Evolutionary conservation across 2,329 filamentous ascomycete genomes (phyloP), one percentile per base, ranked within the genome.

Genomic region (Lecanicillium sp.): DNA sequence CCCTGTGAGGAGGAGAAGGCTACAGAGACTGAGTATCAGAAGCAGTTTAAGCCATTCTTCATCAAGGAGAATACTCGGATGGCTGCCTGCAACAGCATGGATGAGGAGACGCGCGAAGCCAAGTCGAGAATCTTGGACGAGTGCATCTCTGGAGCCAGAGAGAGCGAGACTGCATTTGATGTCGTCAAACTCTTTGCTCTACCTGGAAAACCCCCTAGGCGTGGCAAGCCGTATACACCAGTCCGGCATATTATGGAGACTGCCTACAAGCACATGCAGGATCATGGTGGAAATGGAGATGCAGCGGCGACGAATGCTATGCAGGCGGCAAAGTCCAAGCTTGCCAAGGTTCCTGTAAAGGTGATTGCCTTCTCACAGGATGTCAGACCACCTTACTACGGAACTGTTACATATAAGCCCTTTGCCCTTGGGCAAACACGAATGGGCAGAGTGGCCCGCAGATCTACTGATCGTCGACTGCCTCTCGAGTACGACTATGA

Each of bases 401-500:
- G 87, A 14, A 88, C 84, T 0, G 69, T 80, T 31, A 88, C 84
- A 1, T 75, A 74, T 39, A 66, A 72, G 5, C 72, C 76, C 12
- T 61, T 52, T 45, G 67, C 54, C 36, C 60, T 61, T 31, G 69
- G 62, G 2, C 49, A 49, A 13, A 54, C 68, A 2, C 71, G 72
- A 20, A 66, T 80, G 44, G 53, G 54, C 4, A 66, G 59, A 33
- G 56, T 79, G 6, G 73, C 75, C 43, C 56, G 75, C 52, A 63
- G 77, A 56, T 66, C 85, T 44, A 49, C 69, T 51, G 57, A 65
- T 48, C 58, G 71, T 44, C 61, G 67, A n/a, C 62, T 87, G 2
- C 74, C 80, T 5, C 71, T 84, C 4, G 71, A 87, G 49, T 94
- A 94, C 55, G 85, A 88, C 46, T 88, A 90, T 54, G 86, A 92